Percentiles rank a stretch among this genome's conserved stretches.
phyloP scores from a whole-genome alignment of 1,284 basidiomycete genomes.

The Marasmius tenuissimus region DNA sequence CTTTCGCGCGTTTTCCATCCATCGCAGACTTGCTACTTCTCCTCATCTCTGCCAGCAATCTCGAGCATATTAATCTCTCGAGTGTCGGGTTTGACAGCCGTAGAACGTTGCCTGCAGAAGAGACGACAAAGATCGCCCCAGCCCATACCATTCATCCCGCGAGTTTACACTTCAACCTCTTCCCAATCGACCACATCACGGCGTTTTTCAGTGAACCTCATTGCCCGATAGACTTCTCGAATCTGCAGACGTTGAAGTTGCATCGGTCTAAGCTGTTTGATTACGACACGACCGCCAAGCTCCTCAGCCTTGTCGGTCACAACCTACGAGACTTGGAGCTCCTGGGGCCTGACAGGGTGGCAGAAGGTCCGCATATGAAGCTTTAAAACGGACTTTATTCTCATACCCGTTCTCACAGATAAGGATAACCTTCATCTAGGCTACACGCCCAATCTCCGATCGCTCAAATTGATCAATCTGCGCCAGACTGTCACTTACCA shows the following conservation, averaged over 20 bases:
- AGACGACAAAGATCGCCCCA: not conserved
- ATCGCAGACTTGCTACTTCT: not conserved
- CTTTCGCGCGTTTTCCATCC: not conserved
- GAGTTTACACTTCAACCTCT: not conserved
- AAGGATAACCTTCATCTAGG: constrained; percentile 1
- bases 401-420: not conserved
- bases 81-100: not conserved
- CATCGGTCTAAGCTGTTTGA: not conserved
- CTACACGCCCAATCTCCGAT: not conserved
- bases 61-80: not conserved
- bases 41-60: not conserved
- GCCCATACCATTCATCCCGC: not conserved
- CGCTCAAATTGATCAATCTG: not conserved
- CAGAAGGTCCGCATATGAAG: not conserved
- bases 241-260: not conserved
- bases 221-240: not conserved
- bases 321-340: not conserved
- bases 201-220: not conserved
- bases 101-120: not conserved
- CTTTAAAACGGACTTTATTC: not conserved
- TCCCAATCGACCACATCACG: not conserved
- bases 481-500: not conserved
- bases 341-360: not conserved
- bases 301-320: not conserved
- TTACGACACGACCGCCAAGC: not conserved